Evolutionary conservation across 768 basidiomycete genomes (phyloP).

Genomic region (Coprinopsis marcescibilis): DNA sequence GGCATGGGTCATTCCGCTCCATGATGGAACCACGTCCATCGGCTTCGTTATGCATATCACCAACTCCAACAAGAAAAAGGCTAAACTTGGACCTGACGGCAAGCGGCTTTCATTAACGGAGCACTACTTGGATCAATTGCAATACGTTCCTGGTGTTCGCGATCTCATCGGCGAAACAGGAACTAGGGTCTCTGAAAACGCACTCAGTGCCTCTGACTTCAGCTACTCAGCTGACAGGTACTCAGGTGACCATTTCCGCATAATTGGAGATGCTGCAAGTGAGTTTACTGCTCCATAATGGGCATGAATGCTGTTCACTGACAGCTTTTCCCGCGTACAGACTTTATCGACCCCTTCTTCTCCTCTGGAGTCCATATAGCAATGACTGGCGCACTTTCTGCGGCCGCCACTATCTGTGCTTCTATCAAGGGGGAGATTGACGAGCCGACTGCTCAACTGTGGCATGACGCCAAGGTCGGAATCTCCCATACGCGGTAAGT

Average conservation of each 20-base stretch:
- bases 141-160: slow-evolving; percentile 25
- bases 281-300: too few relatives aligned
- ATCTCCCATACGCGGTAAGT: slow-evolving; percentile 29
- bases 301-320: not conserved
- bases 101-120: slow-evolving; percentile 10
- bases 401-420: slow-evolving; percentile 32
- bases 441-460: slow-evolving; percentile 26
- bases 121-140: slow-evolving; percentile 34
- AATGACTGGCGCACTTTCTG: slow-evolving; percentile 32
- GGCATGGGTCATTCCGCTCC: slow-evolving; percentile 53
- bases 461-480: slow-evolving; percentile 29
- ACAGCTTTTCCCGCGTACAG: slow-evolving; percentile 17
- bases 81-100: slow-evolving; percentile 10
- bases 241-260: slow-evolving; percentile 28
- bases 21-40: slow-evolving; percentile 43
- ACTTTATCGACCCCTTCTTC: slow-evolving; percentile 44
- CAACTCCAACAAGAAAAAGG: slow-evolving; percentile 27
- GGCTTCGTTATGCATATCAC: slow-evolving; percentile 44
- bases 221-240: slow-evolving; percentile 31
- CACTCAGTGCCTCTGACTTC: slow-evolving; percentile 28
- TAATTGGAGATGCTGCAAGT: slow-evolving; percentile 40
- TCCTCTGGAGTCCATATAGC: slow-evolving; percentile 40
- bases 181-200: slow-evolving; percentile 15
- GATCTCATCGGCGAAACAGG: slow-evolving; percentile 24
- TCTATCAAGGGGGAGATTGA: slow-evolving; percentile 25